Evolutionary conservation across 495 filamentous ascomycete genomes (phyloP).

Genomic region (Talaromyces stipitatus): DNA sequence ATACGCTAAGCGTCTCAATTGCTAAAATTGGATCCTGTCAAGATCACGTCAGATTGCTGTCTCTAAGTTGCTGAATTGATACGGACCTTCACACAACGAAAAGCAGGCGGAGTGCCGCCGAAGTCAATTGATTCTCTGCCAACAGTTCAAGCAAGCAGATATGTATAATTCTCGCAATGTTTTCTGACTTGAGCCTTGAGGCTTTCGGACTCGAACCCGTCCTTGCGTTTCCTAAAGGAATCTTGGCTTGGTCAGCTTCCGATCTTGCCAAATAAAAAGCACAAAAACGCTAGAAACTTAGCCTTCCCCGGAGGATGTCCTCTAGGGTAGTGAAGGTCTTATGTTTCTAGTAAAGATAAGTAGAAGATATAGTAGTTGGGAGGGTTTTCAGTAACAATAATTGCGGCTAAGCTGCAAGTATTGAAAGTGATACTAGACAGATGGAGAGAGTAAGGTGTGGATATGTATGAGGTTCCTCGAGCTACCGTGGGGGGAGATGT

Average conservation of each 20-base stretch:
- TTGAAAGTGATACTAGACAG: not conserved
- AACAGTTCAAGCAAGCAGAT: not conserved
- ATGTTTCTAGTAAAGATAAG: constrained; percentile 1
- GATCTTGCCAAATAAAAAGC: constrained; percentile 1
- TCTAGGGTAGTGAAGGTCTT: constrained; percentile 6
- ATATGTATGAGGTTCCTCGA: constrained; percentile 1
- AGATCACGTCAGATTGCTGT: not conserved
- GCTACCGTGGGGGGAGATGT: not conserved
- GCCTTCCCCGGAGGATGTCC: constrained; percentile 5
- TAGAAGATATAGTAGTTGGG: not conserved
- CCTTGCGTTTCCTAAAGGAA: constrained; percentile 7
- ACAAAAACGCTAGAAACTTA: constrained; percentile 9
- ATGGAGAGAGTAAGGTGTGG: not conserved
- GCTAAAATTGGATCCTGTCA: not conserved
- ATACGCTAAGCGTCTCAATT: not conserved
- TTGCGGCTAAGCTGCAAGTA: not conserved
- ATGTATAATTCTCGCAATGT: not conserved
- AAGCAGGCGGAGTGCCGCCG: not conserved
- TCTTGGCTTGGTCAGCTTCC: constrained; percentile 6
- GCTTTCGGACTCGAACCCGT: constrained; percentile 4
- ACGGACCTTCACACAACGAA: not conserved
- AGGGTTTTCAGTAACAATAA: not conserved
- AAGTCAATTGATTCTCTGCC: not conserved
- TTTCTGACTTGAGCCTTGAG: constrained; percentile 5
- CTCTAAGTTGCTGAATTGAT: not conserved